phyloP scores from a whole-genome alignment of 2,329 filamentous ascomycete species.

The Trichoderma asperellum region DNA sequence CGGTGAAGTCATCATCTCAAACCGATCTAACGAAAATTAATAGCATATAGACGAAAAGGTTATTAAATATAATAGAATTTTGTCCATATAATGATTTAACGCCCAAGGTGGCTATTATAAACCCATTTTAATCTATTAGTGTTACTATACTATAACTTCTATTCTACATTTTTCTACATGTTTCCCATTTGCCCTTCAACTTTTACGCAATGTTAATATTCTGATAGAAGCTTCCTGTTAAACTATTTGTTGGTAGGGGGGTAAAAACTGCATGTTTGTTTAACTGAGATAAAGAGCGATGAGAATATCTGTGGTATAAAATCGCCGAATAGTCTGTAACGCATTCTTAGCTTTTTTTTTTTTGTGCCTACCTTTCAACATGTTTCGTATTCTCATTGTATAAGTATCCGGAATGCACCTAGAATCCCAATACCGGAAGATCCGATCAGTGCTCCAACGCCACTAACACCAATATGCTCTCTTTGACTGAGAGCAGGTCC shows the following conservation, averaged over 20 bases:
- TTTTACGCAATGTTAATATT: not conserved
- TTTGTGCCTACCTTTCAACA: no score
- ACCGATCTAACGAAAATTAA: conserved; percentile 1
- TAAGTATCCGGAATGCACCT: no score
- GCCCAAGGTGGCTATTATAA: not conserved
- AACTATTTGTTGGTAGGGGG: not conserved
- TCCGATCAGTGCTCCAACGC: not conserved
- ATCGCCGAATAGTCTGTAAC: not conserved
- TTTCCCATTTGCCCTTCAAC: not conserved
- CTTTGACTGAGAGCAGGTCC: not conserved
- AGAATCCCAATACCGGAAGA: not conserved
- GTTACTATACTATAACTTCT: not conserved
- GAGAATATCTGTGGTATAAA: not conserved
- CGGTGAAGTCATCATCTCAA: conserved; percentile 9
- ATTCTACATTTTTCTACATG: not conserved
- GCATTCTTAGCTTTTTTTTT: not conserved
- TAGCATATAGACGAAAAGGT: not conserved
- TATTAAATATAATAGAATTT: not conserved
- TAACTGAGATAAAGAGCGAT: not conserved
- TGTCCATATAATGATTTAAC: not conserved
- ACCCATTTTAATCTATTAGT: not conserved
- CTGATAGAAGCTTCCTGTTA: not conserved
- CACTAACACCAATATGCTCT: not conserved
- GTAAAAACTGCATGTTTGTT: not conserved
- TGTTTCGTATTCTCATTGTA: not conserved